A percentile compares a stretch with the other conserved stretches of the same genome.
Evolutionary conservation across 164 flowering plant genomes (phyloP).

Genomic region (Litsea cubeba): DNA sequence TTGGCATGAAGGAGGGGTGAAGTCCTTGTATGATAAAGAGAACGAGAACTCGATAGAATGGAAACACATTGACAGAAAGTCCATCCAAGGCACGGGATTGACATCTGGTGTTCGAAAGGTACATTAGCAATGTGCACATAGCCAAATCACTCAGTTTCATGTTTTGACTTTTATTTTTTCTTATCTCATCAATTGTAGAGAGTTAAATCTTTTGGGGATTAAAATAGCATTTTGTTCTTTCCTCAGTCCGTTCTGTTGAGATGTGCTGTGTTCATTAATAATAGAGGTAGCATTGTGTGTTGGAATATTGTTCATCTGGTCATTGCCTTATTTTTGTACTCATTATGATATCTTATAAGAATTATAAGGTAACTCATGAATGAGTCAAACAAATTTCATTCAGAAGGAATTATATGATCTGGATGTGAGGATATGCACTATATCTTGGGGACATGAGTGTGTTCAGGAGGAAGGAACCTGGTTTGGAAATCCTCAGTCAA

Average conservation of each 20-base stretch:
- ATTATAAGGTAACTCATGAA: background rate
- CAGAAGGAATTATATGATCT: background rate
- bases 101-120: slow-evolving; percentile 98
- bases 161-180: background rate
- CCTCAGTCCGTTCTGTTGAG: too few species aligned
- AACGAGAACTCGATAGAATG: slow-evolving; percentile 29
- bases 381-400: too few species aligned
- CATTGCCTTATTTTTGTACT: background rate
- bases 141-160: background rate
- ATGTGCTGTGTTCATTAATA: too few species aligned
- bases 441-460: background rate
- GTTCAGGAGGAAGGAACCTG: background rate
- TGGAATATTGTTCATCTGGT: background rate
- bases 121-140: slow-evolving; percentile 7
- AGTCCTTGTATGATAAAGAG: slow-evolving; percentile 21
- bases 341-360: background rate
- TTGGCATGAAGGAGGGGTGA: slow-evolving; percentile 43
- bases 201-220: too few species aligned
- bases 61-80: slow-evolving; percentile 54
- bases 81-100: slow-evolving; percentile 70
- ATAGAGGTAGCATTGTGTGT: too few species aligned
- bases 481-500: background rate
- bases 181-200: background rate
- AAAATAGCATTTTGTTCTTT: background rate
- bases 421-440: background rate